Evolutionary conservation across 148 eudicot genomes (phyloP).

Genomic region (Agrostemma githago): DNA sequence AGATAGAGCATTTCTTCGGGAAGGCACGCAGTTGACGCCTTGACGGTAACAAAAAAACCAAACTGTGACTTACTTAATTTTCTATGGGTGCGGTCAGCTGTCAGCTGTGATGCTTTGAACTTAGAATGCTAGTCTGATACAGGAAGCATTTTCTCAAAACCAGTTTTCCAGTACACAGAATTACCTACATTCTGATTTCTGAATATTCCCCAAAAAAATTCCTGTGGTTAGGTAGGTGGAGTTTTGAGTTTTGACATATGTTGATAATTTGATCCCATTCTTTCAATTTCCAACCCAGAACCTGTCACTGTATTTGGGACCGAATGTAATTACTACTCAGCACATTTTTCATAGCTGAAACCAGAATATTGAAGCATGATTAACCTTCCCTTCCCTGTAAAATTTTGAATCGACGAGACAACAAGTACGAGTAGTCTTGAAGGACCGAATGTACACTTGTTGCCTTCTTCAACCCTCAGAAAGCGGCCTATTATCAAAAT

Average conservation of each 20-base stretch:
- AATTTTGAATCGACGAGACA: not conserved
- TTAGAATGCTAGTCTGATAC: not conserved
- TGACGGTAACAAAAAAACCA: conserved; percentile 1
- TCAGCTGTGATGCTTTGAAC: not conserved
- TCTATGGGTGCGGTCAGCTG: not conserved
- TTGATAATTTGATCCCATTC: not conserved
- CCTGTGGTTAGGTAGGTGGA: not conserved
- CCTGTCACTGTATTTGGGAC: not conserved
- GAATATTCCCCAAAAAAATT: not conserved
- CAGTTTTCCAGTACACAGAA: not conserved
- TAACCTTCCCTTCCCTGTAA: conserved; percentile 6
- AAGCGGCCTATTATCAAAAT: too few species aligned
- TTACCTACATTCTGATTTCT: not conserved
- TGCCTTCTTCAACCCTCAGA: too few species aligned
- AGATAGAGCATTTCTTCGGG: conserved; percentile 72
- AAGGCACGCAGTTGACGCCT: conserved; percentile 29
- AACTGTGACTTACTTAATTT: not conserved
- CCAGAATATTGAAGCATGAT: not conserved
- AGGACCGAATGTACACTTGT: not conserved
- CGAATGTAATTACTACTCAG: conserved; percentile 1
- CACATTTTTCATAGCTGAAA: not conserved
- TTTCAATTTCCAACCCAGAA: not conserved
- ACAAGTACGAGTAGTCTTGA: not conserved
- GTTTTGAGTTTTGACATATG: not conserved
- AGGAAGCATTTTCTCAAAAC: not conserved